phyloP scores from a whole-genome alignment of 495 filamentous ascomycete species.

The Aspergillus olivimuriae region DNA sequence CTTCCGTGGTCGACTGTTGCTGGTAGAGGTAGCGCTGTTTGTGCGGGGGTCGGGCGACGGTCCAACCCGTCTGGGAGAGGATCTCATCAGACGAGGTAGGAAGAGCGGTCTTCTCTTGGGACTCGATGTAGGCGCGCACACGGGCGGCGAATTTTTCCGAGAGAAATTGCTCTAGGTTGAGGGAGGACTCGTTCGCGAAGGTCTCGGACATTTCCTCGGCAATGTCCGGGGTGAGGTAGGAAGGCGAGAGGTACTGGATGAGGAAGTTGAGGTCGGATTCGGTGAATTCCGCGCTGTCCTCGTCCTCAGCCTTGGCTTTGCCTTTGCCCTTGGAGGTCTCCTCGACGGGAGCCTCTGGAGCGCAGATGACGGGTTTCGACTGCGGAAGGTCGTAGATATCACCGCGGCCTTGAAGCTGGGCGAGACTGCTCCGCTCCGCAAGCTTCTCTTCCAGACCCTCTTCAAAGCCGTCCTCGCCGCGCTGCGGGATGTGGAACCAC shows the following conservation, averaged over 20 bases:
- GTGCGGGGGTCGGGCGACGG: constrained; percentile 80
- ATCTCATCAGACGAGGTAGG: constrained; percentile 47
- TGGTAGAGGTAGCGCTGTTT: constrained; percentile 91
- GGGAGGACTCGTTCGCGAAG: constrained; percentile 75
- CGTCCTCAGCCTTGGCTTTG: constrained; percentile 40
- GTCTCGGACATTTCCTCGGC: constrained; percentile 71
- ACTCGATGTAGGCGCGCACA: constrained; percentile 61
- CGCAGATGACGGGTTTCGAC: constrained; percentile 45
- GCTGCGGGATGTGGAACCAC: constrained; percentile 98
- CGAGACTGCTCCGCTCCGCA: constrained; percentile 79
- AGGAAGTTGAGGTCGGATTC: constrained; percentile 79
- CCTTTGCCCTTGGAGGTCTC: constrained; percentile 28
- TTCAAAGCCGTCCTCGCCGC: constrained; percentile 90
- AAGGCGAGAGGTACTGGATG: constrained; percentile 79
- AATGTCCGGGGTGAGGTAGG: constrained; percentile 91
- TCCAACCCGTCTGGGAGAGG: constrained; percentile 55
- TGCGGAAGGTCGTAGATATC: constrained; percentile 81
- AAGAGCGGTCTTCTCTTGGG: constrained; percentile 48
- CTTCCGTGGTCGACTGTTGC: constrained; percentile 35
- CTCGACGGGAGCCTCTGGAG: constrained; percentile 13
- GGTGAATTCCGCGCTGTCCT: constrained; percentile 50
- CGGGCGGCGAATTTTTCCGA: constrained; percentile 65
- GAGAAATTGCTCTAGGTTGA: constrained; percentile 72
- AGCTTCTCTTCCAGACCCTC: constrained; percentile 82
- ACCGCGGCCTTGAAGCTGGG: constrained; percentile 84